Evolutionary conservation across 768 basidiomycete genomes (phyloP).

Genomic region (Flagelloscypha sp.): DNA sequence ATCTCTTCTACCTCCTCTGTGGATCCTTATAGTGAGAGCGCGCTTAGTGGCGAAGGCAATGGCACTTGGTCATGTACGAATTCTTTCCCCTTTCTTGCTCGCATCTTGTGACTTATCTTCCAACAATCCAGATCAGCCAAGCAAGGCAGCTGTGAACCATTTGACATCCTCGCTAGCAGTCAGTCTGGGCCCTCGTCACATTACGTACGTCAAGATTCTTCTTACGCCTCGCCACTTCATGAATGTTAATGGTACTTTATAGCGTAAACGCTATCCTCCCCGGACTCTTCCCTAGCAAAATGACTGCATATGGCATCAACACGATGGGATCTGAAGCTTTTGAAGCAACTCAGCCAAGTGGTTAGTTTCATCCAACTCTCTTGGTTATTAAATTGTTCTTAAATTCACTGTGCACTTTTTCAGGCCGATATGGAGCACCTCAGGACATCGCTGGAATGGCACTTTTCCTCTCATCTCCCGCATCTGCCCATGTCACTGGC

Average conservation of each 20-base stretch:
- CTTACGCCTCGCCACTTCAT: constrained; percentile 1
- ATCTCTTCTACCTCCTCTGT: constrained; percentile 67
- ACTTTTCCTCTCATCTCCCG: constrained; percentile 63
- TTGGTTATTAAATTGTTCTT: not conserved
- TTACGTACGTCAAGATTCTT: constrained; percentile 51
- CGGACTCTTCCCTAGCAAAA: constrained; percentile 75
- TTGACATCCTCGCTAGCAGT: constrained; percentile 65
- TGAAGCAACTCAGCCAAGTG: constrained; percentile 52
- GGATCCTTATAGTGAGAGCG: constrained; percentile 40
- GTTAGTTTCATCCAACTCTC: constrained; percentile 23
- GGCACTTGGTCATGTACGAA: constrained; percentile 77
- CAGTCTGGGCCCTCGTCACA: constrained; percentile 48
- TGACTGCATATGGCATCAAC: constrained; percentile 70
- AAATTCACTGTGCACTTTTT: constrained; percentile 3
- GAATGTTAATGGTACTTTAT: constrained; percentile 4
- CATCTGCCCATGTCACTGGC: constrained; percentile 68
- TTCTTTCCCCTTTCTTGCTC: not conserved
- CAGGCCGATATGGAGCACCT: constrained; percentile 59
- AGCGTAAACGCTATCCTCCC: constrained; percentile 83
- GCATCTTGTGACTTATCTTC: constrained; percentile 2
- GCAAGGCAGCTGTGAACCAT: constrained; percentile 85
- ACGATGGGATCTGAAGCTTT: constrained; percentile 45
- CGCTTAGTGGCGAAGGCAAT: constrained; percentile 42
- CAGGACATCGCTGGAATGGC: constrained; percentile 66
- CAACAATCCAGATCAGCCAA: constrained; percentile 51